A percentile compares a stretch with the other conserved stretches of the same genome.
phyloP scores from a whole-genome alignment of 495 filamentous ascomycete genomes.

The Aspergillus mulundensis region DNA sequence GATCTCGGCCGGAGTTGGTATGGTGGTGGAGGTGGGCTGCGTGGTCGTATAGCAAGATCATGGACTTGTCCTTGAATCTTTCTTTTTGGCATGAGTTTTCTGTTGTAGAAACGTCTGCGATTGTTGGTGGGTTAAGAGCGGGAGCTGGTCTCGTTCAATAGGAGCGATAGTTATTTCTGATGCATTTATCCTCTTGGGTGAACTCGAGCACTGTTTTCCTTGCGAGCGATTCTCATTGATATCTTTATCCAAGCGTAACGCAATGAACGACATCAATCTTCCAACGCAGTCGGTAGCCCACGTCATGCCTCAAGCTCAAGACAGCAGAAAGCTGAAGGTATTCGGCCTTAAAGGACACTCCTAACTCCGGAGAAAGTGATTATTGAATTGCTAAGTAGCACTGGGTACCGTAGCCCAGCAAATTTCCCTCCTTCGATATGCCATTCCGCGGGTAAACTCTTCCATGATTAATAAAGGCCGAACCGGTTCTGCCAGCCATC shows the following conservation, averaged over 20 bases:
- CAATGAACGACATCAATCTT: conserved; percentile 3
- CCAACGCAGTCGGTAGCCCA: conserved; percentile 2
- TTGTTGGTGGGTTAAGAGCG: conserved; percentile 7
- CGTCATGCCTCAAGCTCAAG: conserved; percentile 5
- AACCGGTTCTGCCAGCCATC: conserved; percentile 79
- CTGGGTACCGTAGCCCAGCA: conserved; percentile 21
- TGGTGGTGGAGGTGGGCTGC: conserved; percentile 1
- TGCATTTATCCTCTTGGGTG: conserved; percentile 23
- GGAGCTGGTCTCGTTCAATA: conserved; percentile 11
- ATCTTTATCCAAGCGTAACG: conserved; percentile 1
- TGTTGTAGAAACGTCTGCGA: conserved; percentile 18
- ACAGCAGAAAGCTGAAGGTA: not conserved
- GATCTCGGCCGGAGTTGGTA: not conserved
- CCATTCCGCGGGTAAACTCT: not conserved
- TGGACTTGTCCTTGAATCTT: conserved; percentile 2
- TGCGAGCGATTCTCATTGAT: conserved; percentile 1
- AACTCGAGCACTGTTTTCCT: conserved; percentile 16
- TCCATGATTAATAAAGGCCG: conserved; percentile 59
- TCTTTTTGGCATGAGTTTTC: conserved; percentile 17
- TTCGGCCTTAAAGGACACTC: not conserved
- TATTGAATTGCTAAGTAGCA: conserved; percentile 1
- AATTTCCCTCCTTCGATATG: not conserved
- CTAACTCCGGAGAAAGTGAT: not conserved
- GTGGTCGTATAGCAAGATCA: conserved; percentile 5
- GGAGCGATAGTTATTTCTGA: conserved; percentile 17